Percentiles rank a stretch among this genome's conserved stretches.
Evolutionary conservation across 2,329 filamentous ascomycete genomes (phyloP).

Genomic region (Fusarium caatingaense): DNA sequence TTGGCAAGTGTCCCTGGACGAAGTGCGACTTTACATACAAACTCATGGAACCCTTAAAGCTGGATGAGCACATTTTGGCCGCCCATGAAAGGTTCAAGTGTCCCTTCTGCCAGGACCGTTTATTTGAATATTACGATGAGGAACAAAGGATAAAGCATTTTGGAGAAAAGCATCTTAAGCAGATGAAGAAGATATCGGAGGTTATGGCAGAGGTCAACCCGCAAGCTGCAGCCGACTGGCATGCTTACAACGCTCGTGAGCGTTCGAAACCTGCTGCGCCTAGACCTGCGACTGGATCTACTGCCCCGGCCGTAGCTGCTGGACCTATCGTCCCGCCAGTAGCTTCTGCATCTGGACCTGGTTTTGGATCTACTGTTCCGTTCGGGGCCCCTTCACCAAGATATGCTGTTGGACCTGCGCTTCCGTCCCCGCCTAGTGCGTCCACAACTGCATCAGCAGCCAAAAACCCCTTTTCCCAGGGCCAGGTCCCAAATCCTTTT

Average conservation of each 20-base stretch:
- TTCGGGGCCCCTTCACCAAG: not conserved
- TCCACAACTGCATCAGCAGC: not conserved
- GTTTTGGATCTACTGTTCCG: not conserved
- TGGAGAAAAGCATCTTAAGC: conserved; percentile 44
- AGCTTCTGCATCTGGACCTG: not conserved
- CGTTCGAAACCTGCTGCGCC: not conserved
- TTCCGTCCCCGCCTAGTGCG: no score
- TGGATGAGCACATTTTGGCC: conserved; percentile 53
- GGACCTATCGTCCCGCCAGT: no score
- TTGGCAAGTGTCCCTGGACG: conserved; percentile 53
- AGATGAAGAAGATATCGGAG: conserved; percentile 34
- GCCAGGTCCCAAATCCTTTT: not conserved
- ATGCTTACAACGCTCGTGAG: not conserved
- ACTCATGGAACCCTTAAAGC: conserved; percentile 40
- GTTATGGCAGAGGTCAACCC: not conserved
- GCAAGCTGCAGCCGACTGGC: no score
- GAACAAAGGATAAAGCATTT: conserved; percentile 48
- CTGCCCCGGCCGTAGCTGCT: no score
- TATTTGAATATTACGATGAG: conserved; percentile 48
- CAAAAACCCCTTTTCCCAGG: not conserved
- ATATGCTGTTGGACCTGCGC: not conserved
- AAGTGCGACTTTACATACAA: conserved; percentile 53
- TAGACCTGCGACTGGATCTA: not conserved
- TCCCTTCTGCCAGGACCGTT: conserved; percentile 50
- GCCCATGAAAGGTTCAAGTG: conserved; percentile 52